phyloP scores from a whole-genome alignment of 1,284 basidiomycete species.

The Cutaneotrichosporon sp. region DNA sequence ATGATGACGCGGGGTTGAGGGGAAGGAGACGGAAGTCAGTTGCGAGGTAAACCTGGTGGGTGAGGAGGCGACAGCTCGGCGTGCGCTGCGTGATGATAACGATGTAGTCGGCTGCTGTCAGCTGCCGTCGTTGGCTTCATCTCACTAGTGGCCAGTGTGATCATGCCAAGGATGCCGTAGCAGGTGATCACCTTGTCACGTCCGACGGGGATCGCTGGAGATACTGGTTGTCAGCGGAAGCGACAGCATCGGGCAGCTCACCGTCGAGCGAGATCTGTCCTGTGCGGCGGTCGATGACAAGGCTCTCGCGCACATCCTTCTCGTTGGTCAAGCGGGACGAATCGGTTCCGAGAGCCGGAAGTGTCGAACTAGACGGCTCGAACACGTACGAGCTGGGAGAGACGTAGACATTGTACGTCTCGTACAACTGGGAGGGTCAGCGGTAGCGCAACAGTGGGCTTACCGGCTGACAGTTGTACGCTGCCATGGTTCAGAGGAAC shows the following conservation, averaged over 20 bases:
- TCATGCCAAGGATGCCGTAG: conserved; percentile 82
- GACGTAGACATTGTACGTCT: conserved; percentile 53
- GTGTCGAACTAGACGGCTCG: conserved; percentile 44
- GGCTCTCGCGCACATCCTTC: conserved; percentile 50
- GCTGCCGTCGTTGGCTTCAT: background rate
- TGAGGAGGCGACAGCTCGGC: conserved; percentile 73
- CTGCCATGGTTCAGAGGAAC: conserved; percentile 15
- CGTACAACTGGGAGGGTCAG: conserved; percentile 44
- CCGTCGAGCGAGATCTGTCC: conserved; percentile 51
- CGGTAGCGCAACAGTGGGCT: conserved; percentile 3
- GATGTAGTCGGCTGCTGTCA: conserved; percentile 77
- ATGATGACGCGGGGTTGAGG: conserved; percentile 64
- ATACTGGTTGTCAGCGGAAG: conserved; percentile 27
- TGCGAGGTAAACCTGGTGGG: conserved; percentile 82
- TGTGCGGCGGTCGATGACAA: conserved; percentile 52
- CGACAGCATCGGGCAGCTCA: conserved; percentile 28
- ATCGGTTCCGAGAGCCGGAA: conserved; percentile 25
- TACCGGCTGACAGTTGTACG: conserved; percentile 36
- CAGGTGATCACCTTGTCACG: conserved; percentile 56
- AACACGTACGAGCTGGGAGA: conserved; percentile 51
- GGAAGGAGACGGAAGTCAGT: conserved; percentile 92
- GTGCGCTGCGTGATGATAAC: conserved; percentile 84
- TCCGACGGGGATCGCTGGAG: conserved; percentile 47
- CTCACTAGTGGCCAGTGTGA: conserved; percentile 78
- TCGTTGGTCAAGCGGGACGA: conserved; percentile 36